Conservation (phyloP, 768 basidiomycete species). For the Suillus decipiens region DNA sequence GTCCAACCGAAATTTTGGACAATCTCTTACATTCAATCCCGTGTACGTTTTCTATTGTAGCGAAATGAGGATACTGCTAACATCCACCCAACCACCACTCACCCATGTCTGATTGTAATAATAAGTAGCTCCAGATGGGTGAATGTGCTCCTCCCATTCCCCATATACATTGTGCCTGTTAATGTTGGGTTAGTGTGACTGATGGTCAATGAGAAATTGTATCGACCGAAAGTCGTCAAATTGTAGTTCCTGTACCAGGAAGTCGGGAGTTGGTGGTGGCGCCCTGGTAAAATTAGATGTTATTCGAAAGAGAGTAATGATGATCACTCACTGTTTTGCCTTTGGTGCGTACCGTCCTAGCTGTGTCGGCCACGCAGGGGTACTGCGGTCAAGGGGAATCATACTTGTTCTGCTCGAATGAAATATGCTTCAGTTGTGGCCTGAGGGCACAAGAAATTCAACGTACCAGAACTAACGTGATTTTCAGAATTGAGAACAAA, state of each 20-base stretch:
- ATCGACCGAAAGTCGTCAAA: not conserved
- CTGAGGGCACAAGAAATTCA: no score
- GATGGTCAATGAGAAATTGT: not conserved
- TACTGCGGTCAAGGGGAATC: not conserved
- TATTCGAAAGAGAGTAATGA: no score
- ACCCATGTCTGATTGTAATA: slow-evolving; percentile 3
- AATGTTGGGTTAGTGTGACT: not conserved
- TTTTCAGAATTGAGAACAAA: no score
- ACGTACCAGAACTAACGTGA: no score
- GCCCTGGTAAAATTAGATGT: not conserved
- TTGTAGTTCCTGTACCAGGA: not conserved
- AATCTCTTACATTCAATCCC: not conserved
- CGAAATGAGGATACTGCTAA: not conserved
- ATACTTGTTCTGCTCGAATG: no score
- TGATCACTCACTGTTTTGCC: not conserved
- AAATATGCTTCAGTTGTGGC: no score
- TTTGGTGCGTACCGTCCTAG: not conserved
- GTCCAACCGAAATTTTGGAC: not conserved
- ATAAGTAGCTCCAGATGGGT: not conserved
- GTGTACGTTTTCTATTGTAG: not conserved
- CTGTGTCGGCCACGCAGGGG: not conserved
- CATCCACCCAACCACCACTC: not conserved
- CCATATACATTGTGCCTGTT: not conserved
- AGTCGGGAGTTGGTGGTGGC: not conserved
- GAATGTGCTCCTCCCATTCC: not conserved